Evolutionary conservation across 129 eudicot genomes (phyloP), one percentile per base, ranked within the genome.

Genomic region (Pseudognaphalium luteoalbum): DNA sequence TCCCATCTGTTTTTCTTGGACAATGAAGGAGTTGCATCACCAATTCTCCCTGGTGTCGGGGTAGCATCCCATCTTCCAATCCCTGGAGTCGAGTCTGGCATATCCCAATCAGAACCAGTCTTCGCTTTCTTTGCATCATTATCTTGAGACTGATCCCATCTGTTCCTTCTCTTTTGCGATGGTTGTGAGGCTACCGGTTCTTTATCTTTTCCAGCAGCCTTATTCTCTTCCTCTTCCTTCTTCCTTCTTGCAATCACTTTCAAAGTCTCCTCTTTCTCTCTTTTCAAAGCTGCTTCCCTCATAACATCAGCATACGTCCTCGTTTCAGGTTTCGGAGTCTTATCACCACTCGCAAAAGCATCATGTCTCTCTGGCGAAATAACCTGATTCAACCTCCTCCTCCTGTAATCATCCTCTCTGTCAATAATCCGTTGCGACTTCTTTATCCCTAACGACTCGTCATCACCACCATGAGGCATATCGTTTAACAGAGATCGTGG

Each of bases 21-120:
- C 50, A 87, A 32, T 0, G 92, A 86, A 2, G 98, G 98, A 17
- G 98, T 90, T 1, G 97, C 99, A 86, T 94, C 99, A 33, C 97
- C 93, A 3, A 84, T 56, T 67, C 99, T 86, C 9, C 97, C 97
- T 0, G 99, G 96, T 3, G 99, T 91, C 1, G 98, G 98, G 19
- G 98, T 94, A 2, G 98, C 98, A 81, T 94, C 98, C 98, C 98
- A 94, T 77, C 98, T 81, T 22, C 97, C 98, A 79, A 93, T 88
- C 47, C 98, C 98, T 0, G 96, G 98, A 33, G 97, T 94, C 0
- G 99, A 91, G 67, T 94, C 99, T 0, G 97, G 99, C 90, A 86
- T 63, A 76, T 94, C 99, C 99, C 99, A 94, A 78, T 91, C 99
- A 11, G 97, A 91, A 9, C 85, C 88, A 4, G 86, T 59, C 70